Base-by-base conservation (phyloP, 768 basidiomycete species). In the Macrolepiota albuminosa region DNA sequence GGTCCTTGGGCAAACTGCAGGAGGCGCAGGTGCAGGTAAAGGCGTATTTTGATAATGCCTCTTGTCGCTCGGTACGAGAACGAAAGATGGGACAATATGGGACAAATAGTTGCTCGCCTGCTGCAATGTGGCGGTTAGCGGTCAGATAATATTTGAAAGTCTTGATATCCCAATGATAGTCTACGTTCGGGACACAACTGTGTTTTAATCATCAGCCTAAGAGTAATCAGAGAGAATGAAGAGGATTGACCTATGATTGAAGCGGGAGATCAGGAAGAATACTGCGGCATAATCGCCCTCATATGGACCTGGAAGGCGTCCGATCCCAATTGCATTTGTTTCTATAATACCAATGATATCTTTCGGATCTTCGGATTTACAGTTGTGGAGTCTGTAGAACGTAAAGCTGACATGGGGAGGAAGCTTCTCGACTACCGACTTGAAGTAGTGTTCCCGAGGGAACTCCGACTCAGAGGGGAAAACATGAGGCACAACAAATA, bases 181-280 rank as follows among this genome's bases (percentile, higher is more conserved):
- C 39, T 13, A 59, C 61, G 29, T 65, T 68, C 14, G 64, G 66
- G 13, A 21, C 4, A 26, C 67, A 68, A 37, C 65, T 68, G 55
- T 21, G 16, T 54, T 18, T 11, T 31, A 11, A n/a, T 54, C 9
- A n/a, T 26, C n/a, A 57, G 47, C 14, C 14, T 36, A 24, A 37
- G n/a, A 54, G 24, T 40, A 24, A 33, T 43, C 21, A 7, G 9
- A 51, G 36, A 37, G 31, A 50, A 24, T 18, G 49, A 31, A 50
- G 53, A 49, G 24, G 45, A 60, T 29, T 34, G 26, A 67, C 67
- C 64, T 65, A 43, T 64, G 64, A 52, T 67, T 65, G 36, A 64
- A 14, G 13, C 52, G 51, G 2, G 67, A 60, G 14, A 65, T 50
- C 10, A 10, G 1, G 26, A 8, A 9, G 31, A 54, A 61, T 11